Evolutionary conservation across 2,329 filamentous ascomycete genomes (phyloP).

Genomic region (Aspergillus terreus): DNA sequence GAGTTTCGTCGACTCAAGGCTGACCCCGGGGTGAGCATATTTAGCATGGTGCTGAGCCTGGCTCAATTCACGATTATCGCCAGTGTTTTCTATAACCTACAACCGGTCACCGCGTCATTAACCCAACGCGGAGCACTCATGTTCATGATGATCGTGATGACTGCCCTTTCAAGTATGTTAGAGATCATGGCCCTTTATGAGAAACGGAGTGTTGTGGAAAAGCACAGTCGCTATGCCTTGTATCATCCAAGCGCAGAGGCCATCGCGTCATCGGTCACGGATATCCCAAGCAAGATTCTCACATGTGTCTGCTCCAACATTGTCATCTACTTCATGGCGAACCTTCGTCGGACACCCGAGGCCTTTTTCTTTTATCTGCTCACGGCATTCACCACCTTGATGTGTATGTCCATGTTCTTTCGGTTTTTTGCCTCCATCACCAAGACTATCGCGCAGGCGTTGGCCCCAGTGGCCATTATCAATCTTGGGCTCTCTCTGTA

Average conservation of each 20-base stretch:
- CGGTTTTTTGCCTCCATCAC: conserved; percentile 70
- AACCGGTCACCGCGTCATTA: conserved; percentile 63
- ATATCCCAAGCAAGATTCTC: conserved; percentile 67
- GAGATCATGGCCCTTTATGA: conserved; percentile 43
- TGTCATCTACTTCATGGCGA: conserved; percentile 78
- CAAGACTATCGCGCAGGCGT: conserved; percentile 56
- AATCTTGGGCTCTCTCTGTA: conserved; percentile 38
- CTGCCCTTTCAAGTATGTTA: conserved; percentile 71
- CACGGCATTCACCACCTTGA: conserved; percentile 65
- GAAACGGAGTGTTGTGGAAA: conserved; percentile 16
- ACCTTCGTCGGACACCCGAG: conserved; percentile 67
- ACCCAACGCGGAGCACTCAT: conserved; percentile 71
- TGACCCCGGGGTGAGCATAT: conserved; percentile 68
- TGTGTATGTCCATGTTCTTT: conserved; percentile 81
- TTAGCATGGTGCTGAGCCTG: conserved; percentile 62
- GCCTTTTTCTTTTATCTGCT: conserved; percentile 82
- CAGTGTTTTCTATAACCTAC: conserved; percentile 74
- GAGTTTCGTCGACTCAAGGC: conserved; percentile 70
- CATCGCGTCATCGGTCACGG: conserved; percentile 10
- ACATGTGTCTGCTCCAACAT: conserved; percentile 73
- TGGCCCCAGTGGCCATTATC: conserved; percentile 50
- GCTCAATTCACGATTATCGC: conserved; percentile 70
- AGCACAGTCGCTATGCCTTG: conserved; percentile 16
- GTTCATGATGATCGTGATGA: conserved; percentile 81
- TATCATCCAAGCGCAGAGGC: conserved; percentile 16